Conservation (phyloP, 2,329 filamentous ascomycete genomes). For the Colletotrichum sp. region DNA sequence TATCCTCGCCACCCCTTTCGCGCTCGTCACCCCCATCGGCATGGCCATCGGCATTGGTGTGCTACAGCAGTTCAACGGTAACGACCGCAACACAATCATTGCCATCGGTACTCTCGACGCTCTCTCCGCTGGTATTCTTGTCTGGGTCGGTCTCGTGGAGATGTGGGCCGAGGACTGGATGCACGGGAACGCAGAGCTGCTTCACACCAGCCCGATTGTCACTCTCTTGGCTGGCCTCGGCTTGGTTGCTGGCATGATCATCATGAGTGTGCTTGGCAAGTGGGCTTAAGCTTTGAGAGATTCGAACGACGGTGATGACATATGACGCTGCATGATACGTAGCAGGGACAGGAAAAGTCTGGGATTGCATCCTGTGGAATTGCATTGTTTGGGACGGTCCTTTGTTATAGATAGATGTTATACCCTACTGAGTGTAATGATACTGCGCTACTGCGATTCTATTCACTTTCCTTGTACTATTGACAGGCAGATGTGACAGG, state of each 20-base stretch:
- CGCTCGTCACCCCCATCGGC: slow-evolving; percentile 75
- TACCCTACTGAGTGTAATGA: slow-evolving; percentile 11
- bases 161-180: slow-evolving; percentile 82
- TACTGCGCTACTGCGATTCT: background rate
- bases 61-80: slow-evolving; percentile 73
- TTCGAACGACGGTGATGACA: background rate
- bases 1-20: slow-evolving; percentile 66
- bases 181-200: slow-evolving; percentile 54
- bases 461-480: background rate
- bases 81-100: slow-evolving; percentile 69
- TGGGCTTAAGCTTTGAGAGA: slow-evolving; percentile 60
- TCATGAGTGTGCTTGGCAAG: slow-evolving; percentile 77
- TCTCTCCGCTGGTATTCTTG: slow-evolving; percentile 73
- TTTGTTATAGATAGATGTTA: slow-evolving; percentile 9
- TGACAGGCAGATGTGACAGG: too few relatives aligned
- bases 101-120: slow-evolving; percentile 77
- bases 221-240: slow-evolving; percentile 55
- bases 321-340: background rate
- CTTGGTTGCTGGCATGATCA: slow-evolving; percentile 63
- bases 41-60: slow-evolving; percentile 83
- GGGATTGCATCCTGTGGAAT: background rate
- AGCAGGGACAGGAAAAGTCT: background rate
- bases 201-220: slow-evolving; percentile 51
- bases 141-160: slow-evolving; percentile 82
- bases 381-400: background rate